phyloP scores from a whole-genome alignment of 495 filamentous ascomycete genomes.

The Penicillium manginii region DNA sequence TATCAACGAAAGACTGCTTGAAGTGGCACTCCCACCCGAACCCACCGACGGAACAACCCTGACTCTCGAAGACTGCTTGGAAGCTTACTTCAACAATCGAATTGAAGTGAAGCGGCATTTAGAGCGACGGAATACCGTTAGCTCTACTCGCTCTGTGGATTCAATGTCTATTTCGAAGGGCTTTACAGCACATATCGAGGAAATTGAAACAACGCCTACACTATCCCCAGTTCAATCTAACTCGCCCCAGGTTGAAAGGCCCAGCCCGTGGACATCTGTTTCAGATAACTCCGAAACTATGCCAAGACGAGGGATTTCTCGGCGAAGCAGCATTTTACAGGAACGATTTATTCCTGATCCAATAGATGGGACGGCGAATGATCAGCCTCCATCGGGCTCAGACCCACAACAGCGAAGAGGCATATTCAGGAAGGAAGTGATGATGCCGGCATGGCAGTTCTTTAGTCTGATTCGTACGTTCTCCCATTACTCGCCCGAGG shows the following conservation, averaged over 20 bases:
- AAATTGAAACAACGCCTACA: constrained; percentile 50
- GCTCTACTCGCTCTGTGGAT: constrained; percentile 55
- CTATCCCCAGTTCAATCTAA: constrained; percentile 43
- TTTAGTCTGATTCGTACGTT: constrained; percentile 81
- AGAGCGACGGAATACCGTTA: constrained; percentile 61
- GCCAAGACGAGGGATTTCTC: constrained; percentile 33
- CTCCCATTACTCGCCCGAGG: background rate
- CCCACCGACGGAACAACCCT: constrained; percentile 64
- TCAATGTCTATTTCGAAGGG: constrained; percentile 51
- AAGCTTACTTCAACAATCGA: constrained; percentile 91
- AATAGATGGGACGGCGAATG: constrained; percentile 42
- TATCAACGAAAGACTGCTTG: constrained; percentile 87
- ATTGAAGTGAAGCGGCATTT: constrained; percentile 88
- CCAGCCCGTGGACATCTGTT: constrained; percentile 36
- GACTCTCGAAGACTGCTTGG: constrained; percentile 86
- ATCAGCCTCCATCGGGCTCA: constrained; percentile 17
- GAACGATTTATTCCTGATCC: constrained; percentile 57
- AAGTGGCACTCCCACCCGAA: constrained; percentile 77
- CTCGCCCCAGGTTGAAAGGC: constrained; percentile 36
- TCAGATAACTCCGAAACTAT: constrained; percentile 30
- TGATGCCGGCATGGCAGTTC: constrained; percentile 98
- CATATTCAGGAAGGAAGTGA: constrained; percentile 74
- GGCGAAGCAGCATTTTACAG: constrained; percentile 65
- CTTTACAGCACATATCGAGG: constrained; percentile 60
- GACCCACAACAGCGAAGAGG: constrained; percentile 41